These are phyloP conservation scores for Cytospora chrysosperma DNA, from an alignment of 2,329 filamentous ascomycete species.

Conservation along the genomic window DNA sequence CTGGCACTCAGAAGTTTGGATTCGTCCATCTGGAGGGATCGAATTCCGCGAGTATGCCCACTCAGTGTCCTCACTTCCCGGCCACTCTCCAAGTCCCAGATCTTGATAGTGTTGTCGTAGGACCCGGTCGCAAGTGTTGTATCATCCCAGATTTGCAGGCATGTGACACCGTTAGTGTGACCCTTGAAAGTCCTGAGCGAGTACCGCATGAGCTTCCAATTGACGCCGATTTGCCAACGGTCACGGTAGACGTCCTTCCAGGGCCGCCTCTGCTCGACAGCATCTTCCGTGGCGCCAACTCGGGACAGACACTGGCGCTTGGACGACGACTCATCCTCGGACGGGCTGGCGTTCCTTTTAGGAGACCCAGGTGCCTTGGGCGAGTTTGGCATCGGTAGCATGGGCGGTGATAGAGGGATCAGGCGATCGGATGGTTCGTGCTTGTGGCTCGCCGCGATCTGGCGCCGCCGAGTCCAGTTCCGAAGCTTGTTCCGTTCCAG, in stretches of 20 bases:
- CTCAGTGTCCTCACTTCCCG: slow-evolving; percentile 79
- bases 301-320: slow-evolving; percentile 37
- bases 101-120: slow-evolving; percentile 92
- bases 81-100: slow-evolving; percentile 91
- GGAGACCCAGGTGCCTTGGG: slow-evolving; percentile 28
- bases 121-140: slow-evolving; percentile 90
- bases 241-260: slow-evolving; percentile 99
- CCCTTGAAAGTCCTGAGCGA: slow-evolving; percentile 81
- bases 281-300: slow-evolving; percentile 21
- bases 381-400: slow-evolving; percentile 31
- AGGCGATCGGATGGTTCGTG: slow-evolving; percentile 24
- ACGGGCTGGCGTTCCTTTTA: slow-evolving; percentile 37
- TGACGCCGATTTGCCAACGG: slow-evolving; percentile 77
- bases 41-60: slow-evolving; percentile 80
- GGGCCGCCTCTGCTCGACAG: slow-evolving; percentile 48
- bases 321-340: slow-evolving; percentile 27
- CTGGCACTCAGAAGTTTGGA: slow-evolving; percentile 87
- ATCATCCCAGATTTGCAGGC: slow-evolving; percentile 67
- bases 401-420: slow-evolving; percentile 30
- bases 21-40: slow-evolving; percentile 90
- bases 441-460: slow-evolving; percentile 49
- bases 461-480: slow-evolving; percentile 83
- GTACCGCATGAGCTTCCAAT: slow-evolving; percentile 95
- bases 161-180: slow-evolving; percentile 79
- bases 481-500: slow-evolving; percentile 85